Evolutionary conservation across 208 protist species (phyloP).

Genomic region (Porcisia hertigi): DNA sequence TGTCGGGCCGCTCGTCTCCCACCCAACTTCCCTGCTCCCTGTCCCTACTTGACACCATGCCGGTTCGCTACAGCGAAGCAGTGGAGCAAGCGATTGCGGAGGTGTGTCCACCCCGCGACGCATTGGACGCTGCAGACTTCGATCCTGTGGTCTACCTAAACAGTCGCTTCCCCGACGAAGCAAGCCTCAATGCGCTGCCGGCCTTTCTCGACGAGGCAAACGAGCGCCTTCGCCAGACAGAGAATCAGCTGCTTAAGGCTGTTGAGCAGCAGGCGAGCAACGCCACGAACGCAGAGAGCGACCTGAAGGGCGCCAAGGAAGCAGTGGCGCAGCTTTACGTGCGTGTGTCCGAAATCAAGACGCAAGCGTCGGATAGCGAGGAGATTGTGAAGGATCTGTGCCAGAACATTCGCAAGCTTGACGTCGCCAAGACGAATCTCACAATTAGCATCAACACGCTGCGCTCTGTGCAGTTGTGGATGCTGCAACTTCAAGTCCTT

Average conservation of each 20-base stretch:
- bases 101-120: slow-evolving; percentile 75
- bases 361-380: slow-evolving; percentile 92
- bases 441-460: slow-evolving; percentile 92
- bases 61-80: slow-evolving; percentile 61
- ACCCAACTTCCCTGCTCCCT: no score
- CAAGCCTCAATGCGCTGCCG: slow-evolving; percentile 84
- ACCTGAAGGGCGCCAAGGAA: slow-evolving; percentile 83
- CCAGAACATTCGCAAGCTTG: slow-evolving; percentile 93
- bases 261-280: slow-evolving; percentile 91
- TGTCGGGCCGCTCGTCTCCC: no score
- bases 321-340: slow-evolving; percentile 88
- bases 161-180: slow-evolving; percentile 89
- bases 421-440: slow-evolving; percentile 95
- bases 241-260: slow-evolving; percentile 89
- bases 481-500: slow-evolving; percentile 88
- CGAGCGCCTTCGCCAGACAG: slow-evolving; percentile 81
- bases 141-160: slow-evolving; percentile 95
- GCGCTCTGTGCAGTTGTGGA: slow-evolving; percentile 92
- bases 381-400: slow-evolving; percentile 94
- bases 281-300: slow-evolving; percentile 65
- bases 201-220: slow-evolving; percentile 81
- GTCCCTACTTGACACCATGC: slow-evolving; percentile 16
- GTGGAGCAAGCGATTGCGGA: slow-evolving; percentile 84
- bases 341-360: slow-evolving; percentile 90
- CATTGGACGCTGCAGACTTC: slow-evolving; percentile 86